These are phyloP conservation scores for Tylopilus felleus DNA, from an alignment of 768 basidiomycete genomes.

Conservation along the genomic window DNA sequence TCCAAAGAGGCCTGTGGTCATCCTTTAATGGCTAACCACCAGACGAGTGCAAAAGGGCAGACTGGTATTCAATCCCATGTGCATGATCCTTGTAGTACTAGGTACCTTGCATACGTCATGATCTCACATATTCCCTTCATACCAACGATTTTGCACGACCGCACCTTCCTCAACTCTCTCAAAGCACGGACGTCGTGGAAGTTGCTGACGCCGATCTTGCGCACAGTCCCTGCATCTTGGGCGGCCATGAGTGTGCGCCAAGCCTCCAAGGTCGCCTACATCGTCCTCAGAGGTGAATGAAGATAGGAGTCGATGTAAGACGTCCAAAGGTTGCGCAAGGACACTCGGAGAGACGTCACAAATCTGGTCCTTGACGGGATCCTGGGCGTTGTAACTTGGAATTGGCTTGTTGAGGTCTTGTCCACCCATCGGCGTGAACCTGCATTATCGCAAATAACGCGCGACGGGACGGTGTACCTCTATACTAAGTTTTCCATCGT, in stretches of 20 bases:
- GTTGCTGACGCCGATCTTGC: conserved; percentile 73
- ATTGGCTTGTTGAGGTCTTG: conserved; percentile 69
- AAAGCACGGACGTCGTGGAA: conserved; percentile 62
- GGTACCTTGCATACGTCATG: conserved; percentile 53
- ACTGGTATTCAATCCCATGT: conserved; percentile 77
- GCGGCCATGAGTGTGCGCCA: conserved; percentile 61
- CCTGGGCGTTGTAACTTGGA: conserved; percentile 64
- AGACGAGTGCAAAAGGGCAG: conserved; percentile 7
- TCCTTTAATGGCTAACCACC: neutral
- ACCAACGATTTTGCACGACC: conserved; percentile 87
- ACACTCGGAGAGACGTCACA: conserved; percentile 54
- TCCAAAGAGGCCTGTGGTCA: conserved; percentile 74
- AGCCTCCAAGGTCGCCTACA: conserved; percentile 61
- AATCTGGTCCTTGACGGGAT: conserved; percentile 59
- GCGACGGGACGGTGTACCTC: neutral
- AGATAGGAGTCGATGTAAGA: conserved; percentile 76
- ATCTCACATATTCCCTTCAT: conserved; percentile 78
- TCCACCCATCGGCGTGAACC: conserved; percentile 71
- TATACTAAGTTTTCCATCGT: too few relatives aligned
- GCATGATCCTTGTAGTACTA: conserved; percentile 63
- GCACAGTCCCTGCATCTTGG: conserved; percentile 63
- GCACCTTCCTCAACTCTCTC: conserved; percentile 46
- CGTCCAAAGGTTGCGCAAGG: conserved; percentile 66
- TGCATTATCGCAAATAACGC: conserved; percentile 25
- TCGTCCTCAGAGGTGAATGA: conserved; percentile 66